These are phyloP conservation scores for Neonectria sp. DNA, from an alignment of 2,329 filamentous ascomycete species.

Conservation along the genomic window DNA sequence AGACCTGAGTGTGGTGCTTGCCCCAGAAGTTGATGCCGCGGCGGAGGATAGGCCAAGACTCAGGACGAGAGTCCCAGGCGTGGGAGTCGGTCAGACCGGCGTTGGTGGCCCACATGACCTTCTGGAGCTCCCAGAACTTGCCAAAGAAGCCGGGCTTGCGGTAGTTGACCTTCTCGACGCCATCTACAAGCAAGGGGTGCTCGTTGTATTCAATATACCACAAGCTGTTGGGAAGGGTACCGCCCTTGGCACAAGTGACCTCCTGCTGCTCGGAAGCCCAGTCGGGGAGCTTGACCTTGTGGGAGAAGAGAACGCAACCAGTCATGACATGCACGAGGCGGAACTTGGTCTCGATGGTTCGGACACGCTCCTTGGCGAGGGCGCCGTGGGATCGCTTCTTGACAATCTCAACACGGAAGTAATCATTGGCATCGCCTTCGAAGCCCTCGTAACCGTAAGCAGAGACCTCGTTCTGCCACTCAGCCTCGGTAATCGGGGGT, in stretches of 20 bases:
- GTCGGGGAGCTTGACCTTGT: slow-evolving; percentile 98
- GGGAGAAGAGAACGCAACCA: slow-evolving; percentile 94
- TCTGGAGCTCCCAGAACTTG: slow-evolving; percentile 97
- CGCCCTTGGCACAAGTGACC: slow-evolving; percentile 95
- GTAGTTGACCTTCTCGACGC: slow-evolving; percentile 96
- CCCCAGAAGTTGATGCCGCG: slow-evolving; percentile 99
- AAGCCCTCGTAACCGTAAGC: slow-evolving; percentile 99
- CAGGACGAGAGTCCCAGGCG: slow-evolving; percentile 96
- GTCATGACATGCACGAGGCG: slow-evolving; percentile 96
- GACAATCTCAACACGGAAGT: slow-evolving; percentile 95
- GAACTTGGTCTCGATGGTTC: slow-evolving; percentile 98
- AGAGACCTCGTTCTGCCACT: slow-evolving; percentile 97
- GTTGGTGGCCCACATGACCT: slow-evolving; percentile 99
- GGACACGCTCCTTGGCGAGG: slow-evolving; percentile 85
- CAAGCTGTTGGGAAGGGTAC: slow-evolving; percentile 94
- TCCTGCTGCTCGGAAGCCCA: slow-evolving; percentile 99
- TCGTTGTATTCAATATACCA: slow-evolving; percentile 97
- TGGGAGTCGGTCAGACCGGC: slow-evolving; percentile 96
- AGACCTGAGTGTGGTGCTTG: slow-evolving; percentile 93
- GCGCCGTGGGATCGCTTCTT: slow-evolving; percentile 87
- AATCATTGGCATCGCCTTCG: slow-evolving; percentile 95
- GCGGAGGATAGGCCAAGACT: slow-evolving; percentile 91
- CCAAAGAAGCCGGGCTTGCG: slow-evolving; percentile 93
- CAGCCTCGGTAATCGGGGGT: slow-evolving; percentile 85
- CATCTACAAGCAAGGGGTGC: slow-evolving; percentile 81